Percentiles rank a stretch among this genome's conserved stretches.
Evolutionary conservation across 2,329 filamentous ascomycete genomes (phyloP).

Genomic region (Scedosporium dehoogii): DNA sequence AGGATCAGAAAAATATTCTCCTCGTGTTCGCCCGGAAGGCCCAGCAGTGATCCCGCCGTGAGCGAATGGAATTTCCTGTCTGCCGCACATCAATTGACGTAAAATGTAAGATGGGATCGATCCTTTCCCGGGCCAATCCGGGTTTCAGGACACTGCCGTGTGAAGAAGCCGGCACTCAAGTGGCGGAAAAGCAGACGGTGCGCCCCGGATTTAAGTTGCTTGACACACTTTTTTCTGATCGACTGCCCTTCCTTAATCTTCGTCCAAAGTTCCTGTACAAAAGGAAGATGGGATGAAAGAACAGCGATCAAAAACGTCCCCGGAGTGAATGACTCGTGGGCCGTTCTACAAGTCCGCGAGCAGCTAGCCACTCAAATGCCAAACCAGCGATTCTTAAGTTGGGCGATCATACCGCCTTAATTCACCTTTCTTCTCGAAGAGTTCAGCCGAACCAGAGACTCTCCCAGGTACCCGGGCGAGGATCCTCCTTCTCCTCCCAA

Average conservation of each 20-base stretch:
- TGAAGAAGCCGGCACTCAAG: neutral
- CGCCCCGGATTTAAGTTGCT: neutral
- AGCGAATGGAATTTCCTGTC: too few relatives aligned
- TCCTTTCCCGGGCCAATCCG: neutral
- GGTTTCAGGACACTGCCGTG: neutral
- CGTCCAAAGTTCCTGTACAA: neutral
- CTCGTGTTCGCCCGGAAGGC: too few relatives aligned
- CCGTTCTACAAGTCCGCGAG: neutral
- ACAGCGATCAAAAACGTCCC: neutral
- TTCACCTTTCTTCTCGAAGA: neutral
- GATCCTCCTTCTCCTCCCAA: too few relatives aligned
- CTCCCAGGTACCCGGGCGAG: neutral
- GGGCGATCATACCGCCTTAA: constrained; percentile 2
- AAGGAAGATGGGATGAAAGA: neutral
- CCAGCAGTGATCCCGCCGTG: too few relatives aligned
- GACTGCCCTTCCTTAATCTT: neutral
- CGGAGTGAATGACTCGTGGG: neutral
- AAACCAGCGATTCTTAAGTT: neutral
- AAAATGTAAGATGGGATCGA: neutral
- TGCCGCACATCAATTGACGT: neutral
- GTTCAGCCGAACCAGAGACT: constrained; percentile 1
- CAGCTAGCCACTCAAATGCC: neutral
- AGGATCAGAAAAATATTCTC: too few relatives aligned
- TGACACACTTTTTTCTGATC: neutral
- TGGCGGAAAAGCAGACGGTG: neutral